Evolutionary conservation across 495 filamentous ascomycete species (phyloP).

Genomic region (Cryomyces antarcticus): DNA sequence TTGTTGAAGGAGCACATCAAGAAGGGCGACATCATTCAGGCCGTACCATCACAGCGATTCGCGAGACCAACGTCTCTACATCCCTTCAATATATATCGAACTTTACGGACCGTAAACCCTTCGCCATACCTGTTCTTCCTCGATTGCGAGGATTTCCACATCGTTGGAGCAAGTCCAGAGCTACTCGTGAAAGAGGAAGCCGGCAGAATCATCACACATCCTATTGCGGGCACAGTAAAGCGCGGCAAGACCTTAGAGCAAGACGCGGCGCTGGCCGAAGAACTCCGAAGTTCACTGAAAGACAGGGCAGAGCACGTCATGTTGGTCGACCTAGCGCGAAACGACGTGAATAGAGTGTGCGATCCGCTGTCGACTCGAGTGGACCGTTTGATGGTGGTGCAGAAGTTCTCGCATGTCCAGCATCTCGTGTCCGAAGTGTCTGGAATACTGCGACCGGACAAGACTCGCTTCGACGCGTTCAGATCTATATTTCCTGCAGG

Average conservation of each 20-base stretch:
- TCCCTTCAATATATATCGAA: constrained; percentile 96
- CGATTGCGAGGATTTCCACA: constrained; percentile 74
- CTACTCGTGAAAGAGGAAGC: constrained; percentile 77
- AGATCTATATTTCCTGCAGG: constrained; percentile 83
- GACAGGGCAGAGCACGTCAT: constrained; percentile 97
- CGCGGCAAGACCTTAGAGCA: constrained; percentile 63
- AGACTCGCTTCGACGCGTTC: constrained; percentile 90
- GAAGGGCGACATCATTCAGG: constrained; percentile 88
- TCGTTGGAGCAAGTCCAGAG: constrained; percentile 87
- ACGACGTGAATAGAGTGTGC: constrained; percentile 91
- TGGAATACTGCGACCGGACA: constrained; percentile 57
- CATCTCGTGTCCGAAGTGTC: constrained; percentile 91
- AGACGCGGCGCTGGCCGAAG: constrained; percentile 57
- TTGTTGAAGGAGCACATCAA: constrained; percentile 70
- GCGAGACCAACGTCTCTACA: constrained; percentile 75
- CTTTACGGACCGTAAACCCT: constrained; percentile 85
- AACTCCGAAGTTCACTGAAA: constrained; percentile 64
- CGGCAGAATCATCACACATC: constrained; percentile 83
- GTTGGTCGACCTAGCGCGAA: constrained; percentile 92
- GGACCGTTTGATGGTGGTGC: constrained; percentile 86
- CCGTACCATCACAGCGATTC: constrained; percentile 84
- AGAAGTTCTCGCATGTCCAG: constrained; percentile 91
- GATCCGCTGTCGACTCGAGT: constrained; percentile 76
- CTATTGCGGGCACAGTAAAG: constrained; percentile 87
- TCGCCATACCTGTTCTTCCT: constrained; percentile 96